Base-by-base conservation (phyloP, 2,329 filamentous ascomycete genomes). In the Paracoccidioides lutzii region DNA sequence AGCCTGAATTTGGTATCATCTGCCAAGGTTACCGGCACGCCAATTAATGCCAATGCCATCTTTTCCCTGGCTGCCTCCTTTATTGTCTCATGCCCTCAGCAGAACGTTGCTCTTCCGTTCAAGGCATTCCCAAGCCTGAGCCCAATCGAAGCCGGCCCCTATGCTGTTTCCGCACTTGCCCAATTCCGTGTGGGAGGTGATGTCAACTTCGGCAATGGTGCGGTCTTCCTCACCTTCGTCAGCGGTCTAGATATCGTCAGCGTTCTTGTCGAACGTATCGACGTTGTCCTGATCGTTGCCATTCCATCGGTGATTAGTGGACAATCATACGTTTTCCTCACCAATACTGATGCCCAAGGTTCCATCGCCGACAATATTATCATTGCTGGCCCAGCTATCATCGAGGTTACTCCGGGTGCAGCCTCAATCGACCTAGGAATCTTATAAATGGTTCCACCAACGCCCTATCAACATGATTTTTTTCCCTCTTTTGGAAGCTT, bases 21-120 rank as follows among this genome's bases (percentile, higher is more conserved):
- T 63, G 72, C 82, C 0, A 75, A 80, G 60, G 69, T 82, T 6
- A 83, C 83, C 59, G 83, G 85, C 59, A 74, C 77, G 30, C 80
- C 82, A 0, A 73, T 85, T 41, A 68, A 70, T 60, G 74, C 79
- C 64, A 77, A 83, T 66, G 70, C 78, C 62, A 81, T 86, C 50
- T 84, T 77, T 73, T 82, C 81, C 3, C 76, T 87, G n/a, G 82
- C 83, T 0, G 75, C 81, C 0, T 72, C 74, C 55, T 85, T 85
- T 69, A 83, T 86, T 66, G 73, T 67, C 4, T 67, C 70, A 2
- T 85, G 82, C 67, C 81, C 83, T 1, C 59, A 70, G 5, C 71
- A 68, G 61, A 83, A 83, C 65, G 69, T 75, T 0, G 60, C 70
- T 1, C 73, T 85, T 1, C 81, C 82, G 1, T 77, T 87, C 64